Base-by-base conservation (phyloP, 352 stramenopile species). In the Globisporangium acanthophoron region DNA sequence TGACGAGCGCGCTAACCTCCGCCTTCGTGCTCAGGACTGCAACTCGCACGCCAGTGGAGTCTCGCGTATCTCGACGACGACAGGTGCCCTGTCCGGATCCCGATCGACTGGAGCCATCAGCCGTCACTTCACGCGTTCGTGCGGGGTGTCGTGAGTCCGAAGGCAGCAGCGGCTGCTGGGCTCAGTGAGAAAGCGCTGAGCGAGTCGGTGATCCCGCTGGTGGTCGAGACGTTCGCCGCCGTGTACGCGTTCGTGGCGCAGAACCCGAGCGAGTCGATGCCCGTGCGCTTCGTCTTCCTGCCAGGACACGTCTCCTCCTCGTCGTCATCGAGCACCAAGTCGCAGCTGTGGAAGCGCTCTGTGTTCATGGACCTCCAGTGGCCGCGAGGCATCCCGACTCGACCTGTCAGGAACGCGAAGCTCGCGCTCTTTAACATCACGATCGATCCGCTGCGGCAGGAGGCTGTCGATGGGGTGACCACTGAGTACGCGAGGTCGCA, bases 391-490 rank as follows among this genome's bases (percentile, higher is more conserved):
- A 20, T 4, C 24, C n/a, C 71, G 9, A 52, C 49, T 21, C 51
- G 56, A 13, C 66, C 63, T 2, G 41, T 78, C 5, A 47, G 18
- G 16, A 69, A 80, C 11, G 60, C 61, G 21, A 56, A 37, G 0
- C 63, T 88, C 4, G 70, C 76, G 16, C 68, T 88, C 8, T 88
- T 88, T 58, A 74, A 78, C 47, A 72, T 85, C 57, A 84, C 78
- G 3, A 70, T 87, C 20, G 76, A 86, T n/a, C 70, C 71, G 9
- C 55, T 64, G 5, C 21, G 21, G 15, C 58, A 73, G 0, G 52
- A 60, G 33, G 50, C 21, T 33, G 62, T 8, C 12, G 49, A 43
- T 24, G 31, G 4, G 5, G 50, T 55, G 3, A 60, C 33, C 6
- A 27, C 12, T 5, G 61, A 66, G 47, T 49, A 64, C 15, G 11